Evolutionary conservation across 768 basidiomycete genomes (phyloP), one percentile per base, ranked within the genome.

Genomic region (Pleurotus eryngii): DNA sequence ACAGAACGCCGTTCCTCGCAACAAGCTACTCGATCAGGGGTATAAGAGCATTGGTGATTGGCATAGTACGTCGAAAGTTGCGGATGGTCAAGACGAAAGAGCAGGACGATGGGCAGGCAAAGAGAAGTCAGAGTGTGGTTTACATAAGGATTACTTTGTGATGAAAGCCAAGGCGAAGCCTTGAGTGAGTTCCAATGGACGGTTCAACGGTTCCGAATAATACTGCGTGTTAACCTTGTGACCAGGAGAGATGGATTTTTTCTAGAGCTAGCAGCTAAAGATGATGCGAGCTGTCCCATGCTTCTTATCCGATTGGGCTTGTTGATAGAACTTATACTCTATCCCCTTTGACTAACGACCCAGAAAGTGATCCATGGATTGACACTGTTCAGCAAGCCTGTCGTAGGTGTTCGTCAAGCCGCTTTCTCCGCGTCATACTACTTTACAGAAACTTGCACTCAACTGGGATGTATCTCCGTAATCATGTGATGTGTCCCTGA

Each of bases 31-130:
- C 40, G 85, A 84, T 59, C 85, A 93, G 68, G 97, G 97, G 3
- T 99, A 98, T 76, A 89, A 87, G 64, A 94, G 92, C 67, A 85
- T 99, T 60, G 97, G 97, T 3, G 97, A 99, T 72, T 96, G 95
- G 91, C 97, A 99, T 73, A 95, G 92, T 60, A 99, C 97, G 0
- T 71, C 70, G n/a, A 83, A 83, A 70, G 78, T 79, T 12, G 79
- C 71, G 63, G 86, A 85, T 59, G 86, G 82, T 0, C 82, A 89
- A 42, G 92, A 92, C 59, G 97, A 99, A 73, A 82, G 97, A 22
- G 86, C 89, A 1, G 96, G 96, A 1, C 76, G 97, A 55, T 99
- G 97, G 97, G 86, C 88, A 2, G 92, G 90, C 5, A 87, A 81
- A 68, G 78, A 80, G 59, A 99, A 98, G 80, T 92, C 92, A 2